These are phyloP conservation scores for Trichoderma brevicompactum DNA, from an alignment of 2,329 filamentous ascomycete genomes.

Conservation along the genomic window DNA sequence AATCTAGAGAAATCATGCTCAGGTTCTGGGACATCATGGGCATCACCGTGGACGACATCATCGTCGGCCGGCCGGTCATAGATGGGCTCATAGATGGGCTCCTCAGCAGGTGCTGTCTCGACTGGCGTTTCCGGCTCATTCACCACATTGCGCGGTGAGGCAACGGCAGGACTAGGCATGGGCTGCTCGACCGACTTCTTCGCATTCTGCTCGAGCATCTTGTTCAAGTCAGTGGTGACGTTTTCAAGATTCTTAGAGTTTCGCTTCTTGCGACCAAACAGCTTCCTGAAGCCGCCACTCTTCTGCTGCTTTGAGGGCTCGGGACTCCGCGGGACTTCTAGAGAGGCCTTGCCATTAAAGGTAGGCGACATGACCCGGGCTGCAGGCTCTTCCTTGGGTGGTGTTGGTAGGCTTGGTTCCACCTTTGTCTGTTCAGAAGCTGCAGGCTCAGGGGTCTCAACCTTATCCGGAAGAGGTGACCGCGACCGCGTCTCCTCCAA, in stretches of 20 bases:
- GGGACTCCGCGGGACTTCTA: slow-evolving; percentile 24
- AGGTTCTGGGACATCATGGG: slow-evolving; percentile 62
- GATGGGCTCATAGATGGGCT: slow-evolving; percentile 31
- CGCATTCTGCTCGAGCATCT: slow-evolving; percentile 51
- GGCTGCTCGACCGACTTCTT: slow-evolving; percentile 27
- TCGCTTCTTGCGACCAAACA: slow-evolving; percentile 68
- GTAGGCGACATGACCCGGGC: slow-evolving; percentile 13
- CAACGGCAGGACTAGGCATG: slow-evolving; percentile 36
- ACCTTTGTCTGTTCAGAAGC: slow-evolving; percentile 12
- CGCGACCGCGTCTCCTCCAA: slow-evolving; percentile 24
- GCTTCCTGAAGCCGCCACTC: slow-evolving; percentile 66
- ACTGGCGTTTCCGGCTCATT: slow-evolving; percentile 1
- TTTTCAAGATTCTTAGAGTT: slow-evolving; percentile 61
- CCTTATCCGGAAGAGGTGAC: slow-evolving; percentile 10
- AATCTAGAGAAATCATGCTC: slow-evolving; percentile 69
- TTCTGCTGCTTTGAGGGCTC: slow-evolving; percentile 51
- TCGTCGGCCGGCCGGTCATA: slow-evolving; percentile 29
- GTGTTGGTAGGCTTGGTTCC: slow-evolving; percentile 29
- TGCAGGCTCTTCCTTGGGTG: slow-evolving; percentile 35
- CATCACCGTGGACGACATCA: slow-evolving; percentile 63
- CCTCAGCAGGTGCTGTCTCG: slow-evolving; percentile 3
- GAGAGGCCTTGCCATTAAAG: slow-evolving; percentile 28
- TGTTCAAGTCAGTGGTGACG: slow-evolving; percentile 55
- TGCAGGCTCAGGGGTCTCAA: slow-evolving; percentile 12
- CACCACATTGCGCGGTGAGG: neutral